Conservation (phyloP, 805 yeast species). For the Teunomyces aglyptinius region DNA sequence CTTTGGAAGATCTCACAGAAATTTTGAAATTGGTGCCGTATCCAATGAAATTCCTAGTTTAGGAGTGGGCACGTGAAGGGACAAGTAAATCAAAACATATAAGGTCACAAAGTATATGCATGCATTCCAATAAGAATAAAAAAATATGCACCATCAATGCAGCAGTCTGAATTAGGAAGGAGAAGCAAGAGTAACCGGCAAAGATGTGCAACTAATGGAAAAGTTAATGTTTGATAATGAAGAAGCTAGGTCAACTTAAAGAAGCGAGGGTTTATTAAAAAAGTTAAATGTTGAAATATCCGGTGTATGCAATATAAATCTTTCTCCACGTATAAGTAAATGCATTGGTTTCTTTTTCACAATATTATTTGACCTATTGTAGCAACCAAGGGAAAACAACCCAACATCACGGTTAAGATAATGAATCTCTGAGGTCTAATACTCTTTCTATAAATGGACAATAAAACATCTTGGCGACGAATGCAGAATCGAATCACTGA, state of each 20-base stretch:
- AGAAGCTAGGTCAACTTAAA: background rate
- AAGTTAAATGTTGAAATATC: background rate
- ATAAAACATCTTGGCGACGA: background rate
- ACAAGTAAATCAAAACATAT: background rate
- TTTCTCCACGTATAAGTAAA: slow-evolving; percentile 1
- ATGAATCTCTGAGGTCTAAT: background rate
- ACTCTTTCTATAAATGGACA: background rate
- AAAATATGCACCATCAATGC: background rate
- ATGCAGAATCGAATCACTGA: background rate
- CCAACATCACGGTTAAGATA: background rate
- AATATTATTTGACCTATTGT: background rate
- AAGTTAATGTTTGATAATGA: background rate
- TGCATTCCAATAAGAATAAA: background rate
- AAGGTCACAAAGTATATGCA: background rate
- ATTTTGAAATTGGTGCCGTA: slow-evolving; percentile 2
- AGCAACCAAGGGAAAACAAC: background rate
- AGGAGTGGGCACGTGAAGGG: background rate
- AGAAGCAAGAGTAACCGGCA: slow-evolving; percentile 1
- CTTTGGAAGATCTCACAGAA: background rate
- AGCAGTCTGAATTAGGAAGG: background rate
- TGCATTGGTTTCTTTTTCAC: background rate
- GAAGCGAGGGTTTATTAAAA: background rate
- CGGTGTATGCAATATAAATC: background rate
- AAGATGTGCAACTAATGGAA: background rate
- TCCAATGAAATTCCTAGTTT: background rate